Base-by-base conservation (phyloP, 2,329 filamentous ascomycete genomes). In the Fusarium gaditjirri region DNA sequence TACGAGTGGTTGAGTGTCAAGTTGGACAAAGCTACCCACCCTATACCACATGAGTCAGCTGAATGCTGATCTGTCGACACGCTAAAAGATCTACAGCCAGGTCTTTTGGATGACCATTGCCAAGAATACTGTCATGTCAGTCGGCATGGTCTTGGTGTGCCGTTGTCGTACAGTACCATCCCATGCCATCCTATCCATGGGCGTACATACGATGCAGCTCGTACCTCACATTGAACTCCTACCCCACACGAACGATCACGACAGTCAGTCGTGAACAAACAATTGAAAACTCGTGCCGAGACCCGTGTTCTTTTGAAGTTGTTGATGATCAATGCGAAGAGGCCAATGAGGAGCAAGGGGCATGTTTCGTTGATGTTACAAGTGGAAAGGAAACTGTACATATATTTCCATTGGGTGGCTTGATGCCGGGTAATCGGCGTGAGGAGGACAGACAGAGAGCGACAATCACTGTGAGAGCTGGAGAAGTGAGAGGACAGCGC, bases 401-500 rank as follows among this genome's bases (percentile, higher is more conserved):
- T 25, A 63, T 21, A 46, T 36, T 38, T 60, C 43, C 23, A 25
- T 62, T 61, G 43, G 41, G 61, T 63, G 61, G 61, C 61, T 63
- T 62, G 47, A 44, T 36, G 17, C 14, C 65, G 65, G 65, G 29
- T 68, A 68, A 68, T 68, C 65, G 65, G 65, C 65, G 54, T 49
- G 21, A 36, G 36, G 29, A 25, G 14, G 50, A 53, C 23, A 23
- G 23, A n/a, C 14, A 49, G n/a, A 31, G 46, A 49, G n/a, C 46
- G 46, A 49, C 44, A 19, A 42, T 31, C 61, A 16, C 35, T 33
- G 23, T 17, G 43, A 54, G 47, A 56, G 62, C 64, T 66, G 64
- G 49, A 71, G 65, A 60, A 61, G 47, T 64, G 57, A 47, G 50
- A 72, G 56, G 58, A 64, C 65, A 72, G 39, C 70, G 74, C 74